Evolutionary conservation across 2,329 filamentous ascomycete genomes (phyloP).

Genomic region (Aspergillus sclerotialis): DNA sequence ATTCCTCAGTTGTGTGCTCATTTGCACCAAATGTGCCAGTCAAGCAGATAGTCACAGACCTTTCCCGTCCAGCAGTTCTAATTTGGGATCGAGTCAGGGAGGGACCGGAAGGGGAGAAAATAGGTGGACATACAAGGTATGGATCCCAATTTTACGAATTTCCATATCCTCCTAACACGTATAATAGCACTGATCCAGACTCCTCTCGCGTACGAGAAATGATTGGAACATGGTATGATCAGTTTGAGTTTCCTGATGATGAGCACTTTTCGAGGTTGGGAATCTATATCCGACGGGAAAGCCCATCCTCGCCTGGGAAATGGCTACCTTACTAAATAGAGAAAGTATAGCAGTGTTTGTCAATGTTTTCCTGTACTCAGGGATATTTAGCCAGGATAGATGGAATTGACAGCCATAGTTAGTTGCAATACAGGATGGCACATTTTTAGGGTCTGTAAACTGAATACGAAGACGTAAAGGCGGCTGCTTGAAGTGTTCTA

Average conservation of each 20-base stretch:
- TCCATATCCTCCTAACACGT: not conserved
- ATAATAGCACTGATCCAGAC: not conserved
- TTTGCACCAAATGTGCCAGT: conserved; percentile 18
- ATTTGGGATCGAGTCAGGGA: conserved; percentile 5
- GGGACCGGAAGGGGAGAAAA: not conserved
- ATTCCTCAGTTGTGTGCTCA: conserved; percentile 24
- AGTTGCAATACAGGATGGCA: no score
- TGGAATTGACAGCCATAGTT: no score
- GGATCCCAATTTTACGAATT: no score
- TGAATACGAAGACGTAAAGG: no score
- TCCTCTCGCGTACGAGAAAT: not conserved
- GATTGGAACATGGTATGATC: not conserved
- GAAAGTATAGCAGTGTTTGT: no score
- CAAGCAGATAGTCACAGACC: conserved; percentile 28
- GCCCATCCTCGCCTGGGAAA: no score
- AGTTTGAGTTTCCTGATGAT: not conserved
- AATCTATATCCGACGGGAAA: not conserved
- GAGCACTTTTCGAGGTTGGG: not conserved
- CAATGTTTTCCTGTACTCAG: no score
- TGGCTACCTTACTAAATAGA: no score
- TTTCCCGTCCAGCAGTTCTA: conserved; percentile 17
- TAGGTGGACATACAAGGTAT: no score
- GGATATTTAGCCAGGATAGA: no score
- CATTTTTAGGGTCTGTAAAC: no score
- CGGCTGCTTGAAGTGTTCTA: no score